phyloP scores from a whole-genome alignment of 169 alveolate species.

The Eimeria sp. region DNA sequence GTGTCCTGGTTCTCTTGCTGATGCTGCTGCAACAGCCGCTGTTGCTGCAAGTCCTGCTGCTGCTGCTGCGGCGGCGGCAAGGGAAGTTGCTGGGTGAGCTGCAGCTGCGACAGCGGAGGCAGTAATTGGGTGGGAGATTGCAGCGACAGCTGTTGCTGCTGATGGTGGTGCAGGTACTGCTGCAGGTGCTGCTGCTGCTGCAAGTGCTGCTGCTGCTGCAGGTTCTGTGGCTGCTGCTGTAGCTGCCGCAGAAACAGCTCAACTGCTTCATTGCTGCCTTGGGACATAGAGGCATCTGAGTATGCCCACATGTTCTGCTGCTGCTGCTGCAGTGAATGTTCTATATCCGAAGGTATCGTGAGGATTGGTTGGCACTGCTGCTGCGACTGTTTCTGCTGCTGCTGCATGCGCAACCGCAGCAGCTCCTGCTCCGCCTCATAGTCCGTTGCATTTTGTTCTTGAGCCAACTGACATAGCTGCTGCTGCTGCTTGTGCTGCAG shows the following conservation, averaged over 20 bases:
- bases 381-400: neutral
- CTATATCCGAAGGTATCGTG: neutral
- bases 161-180: neutral
- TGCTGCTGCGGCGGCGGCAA: too few relatives aligned
- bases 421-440: too few relatives aligned
- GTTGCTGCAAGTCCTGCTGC: too few relatives aligned
- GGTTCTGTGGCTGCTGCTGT: constrained; percentile 10
- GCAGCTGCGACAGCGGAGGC: constrained; percentile 26
- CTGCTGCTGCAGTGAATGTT: constrained; percentile 18
- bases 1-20: too few relatives aligned
- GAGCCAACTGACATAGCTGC: too few relatives aligned
- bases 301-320: neutral
- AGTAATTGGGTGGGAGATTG: neutral
- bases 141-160: neutral
- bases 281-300: neutral
- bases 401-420: neutral
- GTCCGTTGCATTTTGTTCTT: too few relatives aligned
- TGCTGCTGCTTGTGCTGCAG: constrained; percentile 56
- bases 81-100: neutral
- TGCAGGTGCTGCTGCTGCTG: constrained; percentile 32
- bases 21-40: too few relatives aligned
- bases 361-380: neutral
- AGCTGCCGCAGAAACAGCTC: constrained; percentile 39
- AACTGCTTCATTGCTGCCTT: constrained; percentile 24
- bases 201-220: constrained; percentile 13